Conservation (phyloP, 306 rosid genomes). For the Canavalia gladiata region DNA sequence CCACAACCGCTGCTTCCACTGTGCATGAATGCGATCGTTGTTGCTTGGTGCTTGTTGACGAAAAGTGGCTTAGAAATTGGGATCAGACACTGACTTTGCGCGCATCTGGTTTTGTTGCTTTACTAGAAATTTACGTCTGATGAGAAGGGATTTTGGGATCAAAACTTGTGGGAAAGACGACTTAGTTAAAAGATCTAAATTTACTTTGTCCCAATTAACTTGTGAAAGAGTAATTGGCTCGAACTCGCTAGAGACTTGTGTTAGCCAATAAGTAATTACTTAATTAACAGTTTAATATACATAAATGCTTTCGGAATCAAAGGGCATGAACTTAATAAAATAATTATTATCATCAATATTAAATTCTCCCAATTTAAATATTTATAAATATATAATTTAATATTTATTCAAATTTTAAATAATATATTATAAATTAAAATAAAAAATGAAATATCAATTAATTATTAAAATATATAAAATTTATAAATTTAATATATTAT, state of each 20-base stretch:
- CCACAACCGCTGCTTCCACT: slow-evolving; percentile 8
- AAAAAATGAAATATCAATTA: no score
- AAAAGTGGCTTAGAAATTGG: slow-evolving; percentile 25
- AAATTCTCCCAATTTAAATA: no score
- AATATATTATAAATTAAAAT: no score
- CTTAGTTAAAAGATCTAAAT: background rate
- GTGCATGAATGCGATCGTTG: slow-evolving; percentile 47
- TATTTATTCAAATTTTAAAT: no score
- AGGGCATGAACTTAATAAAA: no score
- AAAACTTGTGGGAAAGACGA: background rate
- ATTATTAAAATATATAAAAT: no score
- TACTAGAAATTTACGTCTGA: slow-evolving; percentile 6
- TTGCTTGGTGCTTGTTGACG: slow-evolving; percentile 32
- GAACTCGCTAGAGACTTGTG: background rate
- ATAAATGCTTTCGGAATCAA: background rate
- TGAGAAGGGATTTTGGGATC: background rate
- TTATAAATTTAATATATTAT: no score
- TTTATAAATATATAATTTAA: no score
- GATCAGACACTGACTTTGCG: slow-evolving; percentile 27
- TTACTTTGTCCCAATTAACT: background rate
- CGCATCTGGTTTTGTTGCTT: slow-evolving; percentile 32
- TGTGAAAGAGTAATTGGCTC: slow-evolving; percentile 6
- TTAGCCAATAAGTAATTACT: background rate
- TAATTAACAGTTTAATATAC: background rate
- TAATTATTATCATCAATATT: no score